A percentile compares a stretch with the other conserved stretches of the same genome.
phyloP scores from a whole-genome alignment of 2,329 filamentous ascomycete genomes.

The Talaromyces sp. region DNA sequence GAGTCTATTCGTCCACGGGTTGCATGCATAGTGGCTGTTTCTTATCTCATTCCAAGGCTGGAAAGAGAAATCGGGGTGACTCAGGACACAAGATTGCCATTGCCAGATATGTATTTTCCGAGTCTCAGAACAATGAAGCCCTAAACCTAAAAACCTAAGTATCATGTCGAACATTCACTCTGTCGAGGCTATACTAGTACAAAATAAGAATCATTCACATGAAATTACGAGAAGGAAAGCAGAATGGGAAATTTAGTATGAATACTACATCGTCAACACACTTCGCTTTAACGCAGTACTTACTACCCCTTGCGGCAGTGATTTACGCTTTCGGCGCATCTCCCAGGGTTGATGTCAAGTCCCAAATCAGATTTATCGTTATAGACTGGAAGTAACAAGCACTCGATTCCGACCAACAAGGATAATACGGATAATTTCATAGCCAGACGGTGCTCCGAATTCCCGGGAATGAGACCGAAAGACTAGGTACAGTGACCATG shows the following conservation, averaged over 20 bases:
- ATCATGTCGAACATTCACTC: too few relatives aligned
- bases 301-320: slow-evolving; percentile 1
- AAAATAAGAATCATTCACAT: too few relatives aligned
- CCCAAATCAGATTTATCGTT: not conserved
- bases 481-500: not conserved
- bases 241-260: not conserved
- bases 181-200: too few relatives aligned
- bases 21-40: not conserved
- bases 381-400: not conserved
- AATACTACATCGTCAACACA: too few relatives aligned
- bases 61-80: too few relatives aligned
- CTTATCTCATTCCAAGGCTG: not conserved
- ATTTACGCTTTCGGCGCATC: slow-evolving; percentile 8
- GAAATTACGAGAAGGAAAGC: not conserved
- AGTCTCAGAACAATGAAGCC: too few relatives aligned
- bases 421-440: not conserved
- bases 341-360: not conserved
- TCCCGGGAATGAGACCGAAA: not conserved
- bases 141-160: too few relatives aligned
- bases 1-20: too few relatives aligned
- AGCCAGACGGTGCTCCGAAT: not conserved
- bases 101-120: too few relatives aligned
- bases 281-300: not conserved
- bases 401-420: too few relatives aligned
- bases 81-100: too few relatives aligned